Evolutionary conservation across 495 filamentous ascomycete genomes (phyloP).

Genomic region (Platismatia glauca): DNA sequence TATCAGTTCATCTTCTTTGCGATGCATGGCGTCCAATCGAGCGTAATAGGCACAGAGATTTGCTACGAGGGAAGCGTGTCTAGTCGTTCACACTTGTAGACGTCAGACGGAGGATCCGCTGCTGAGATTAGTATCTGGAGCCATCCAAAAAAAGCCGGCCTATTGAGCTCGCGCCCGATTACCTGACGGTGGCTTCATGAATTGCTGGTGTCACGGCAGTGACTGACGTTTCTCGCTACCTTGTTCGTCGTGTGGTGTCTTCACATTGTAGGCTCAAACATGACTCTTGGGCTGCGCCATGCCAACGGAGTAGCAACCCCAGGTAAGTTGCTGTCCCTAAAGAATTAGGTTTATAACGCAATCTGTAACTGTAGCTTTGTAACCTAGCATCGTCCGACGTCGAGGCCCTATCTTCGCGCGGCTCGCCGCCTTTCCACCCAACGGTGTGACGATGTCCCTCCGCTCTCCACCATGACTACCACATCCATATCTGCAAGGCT

Average conservation of each 20-base stretch:
- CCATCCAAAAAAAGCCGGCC: not conserved
- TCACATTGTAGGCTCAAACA: not conserved
- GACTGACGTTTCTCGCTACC: not conserved
- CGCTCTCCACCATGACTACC: not conserved
- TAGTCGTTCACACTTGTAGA: not conserved
- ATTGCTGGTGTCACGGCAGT: not conserved
- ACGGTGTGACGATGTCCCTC: not conserved
- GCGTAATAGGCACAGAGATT: not conserved
- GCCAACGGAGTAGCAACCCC: not conserved
- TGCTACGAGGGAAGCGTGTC: not conserved
- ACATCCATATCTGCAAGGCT: not conserved
- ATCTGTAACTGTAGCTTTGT: not conserved
- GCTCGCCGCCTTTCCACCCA: not conserved
- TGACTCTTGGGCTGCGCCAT: not conserved
- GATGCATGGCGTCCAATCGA: not conserved
- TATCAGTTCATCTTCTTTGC: not conserved
- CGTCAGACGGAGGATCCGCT: not conserved
- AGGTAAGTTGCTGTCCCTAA: not conserved
- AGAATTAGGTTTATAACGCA: not conserved
- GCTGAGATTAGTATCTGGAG: not conserved
- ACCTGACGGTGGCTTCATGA: not conserved
- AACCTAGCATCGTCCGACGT: not conserved
- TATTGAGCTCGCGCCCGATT: not conserved
- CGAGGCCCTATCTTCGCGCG: not conserved
- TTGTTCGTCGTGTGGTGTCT: not conserved